Conservation (phyloP, 768 basidiomycete species). For the Clitopilus passeckerianus region DNA sequence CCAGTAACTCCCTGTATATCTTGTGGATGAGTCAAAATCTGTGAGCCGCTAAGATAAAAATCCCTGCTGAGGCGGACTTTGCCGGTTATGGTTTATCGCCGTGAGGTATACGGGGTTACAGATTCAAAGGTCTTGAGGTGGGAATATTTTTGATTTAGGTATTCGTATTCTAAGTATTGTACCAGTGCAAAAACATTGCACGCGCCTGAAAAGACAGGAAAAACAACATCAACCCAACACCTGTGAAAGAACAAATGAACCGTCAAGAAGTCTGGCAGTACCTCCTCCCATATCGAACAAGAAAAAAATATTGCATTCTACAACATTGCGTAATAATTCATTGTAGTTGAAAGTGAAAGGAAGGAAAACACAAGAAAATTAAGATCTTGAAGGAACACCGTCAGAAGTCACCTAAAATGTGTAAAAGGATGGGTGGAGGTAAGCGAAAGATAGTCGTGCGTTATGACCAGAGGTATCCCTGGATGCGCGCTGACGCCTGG, state of each 20-base stretch:
- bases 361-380: neutral
- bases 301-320: neutral
- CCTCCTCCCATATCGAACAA: neutral
- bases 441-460: neutral
- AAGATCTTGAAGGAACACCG: neutral
- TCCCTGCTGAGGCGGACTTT: constrained; percentile 11
- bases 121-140: no score
- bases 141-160: neutral
- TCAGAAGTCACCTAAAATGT: neutral
- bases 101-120: neutral
- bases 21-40: constrained; percentile 6
- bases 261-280: no score
- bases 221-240: no score
- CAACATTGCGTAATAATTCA: neutral
- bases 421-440: neutral
- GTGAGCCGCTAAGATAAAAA: constrained; percentile 1
- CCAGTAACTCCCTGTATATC: neutral
- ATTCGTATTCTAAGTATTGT: neutral
- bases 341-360: neutral
- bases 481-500: neutral
- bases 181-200: neutral
- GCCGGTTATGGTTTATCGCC: constrained; percentile 7
- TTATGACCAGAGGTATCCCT: neutral
- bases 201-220: neutral
- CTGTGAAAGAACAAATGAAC: no score